phyloP scores from a whole-genome alignment of 106 monocot genomes.

The Dendrobium officinale region DNA sequence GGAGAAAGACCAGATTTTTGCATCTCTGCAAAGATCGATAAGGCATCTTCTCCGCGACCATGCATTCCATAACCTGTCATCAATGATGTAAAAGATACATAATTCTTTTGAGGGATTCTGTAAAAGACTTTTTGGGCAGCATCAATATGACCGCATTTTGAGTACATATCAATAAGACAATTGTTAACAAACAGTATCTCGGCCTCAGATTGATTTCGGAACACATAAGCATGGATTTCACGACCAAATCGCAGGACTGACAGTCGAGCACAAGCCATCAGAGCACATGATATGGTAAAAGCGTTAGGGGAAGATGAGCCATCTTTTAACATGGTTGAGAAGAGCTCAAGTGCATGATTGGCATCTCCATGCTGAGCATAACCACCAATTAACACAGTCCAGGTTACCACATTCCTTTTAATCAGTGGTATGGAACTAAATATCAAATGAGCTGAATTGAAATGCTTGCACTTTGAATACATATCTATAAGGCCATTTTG shows the following conservation, averaged over 20 bases:
- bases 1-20: constrained; percentile 34
- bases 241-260: constrained; percentile 47
- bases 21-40: constrained; percentile 57
- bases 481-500: constrained; percentile 75
- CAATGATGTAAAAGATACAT: constrained; percentile 75
- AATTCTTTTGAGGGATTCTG: constrained; percentile 42
- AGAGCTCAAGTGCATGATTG: constrained; percentile 49
- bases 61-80: constrained; percentile 81
- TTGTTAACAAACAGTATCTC: constrained; percentile 44
- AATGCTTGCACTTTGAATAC: constrained; percentile 73
- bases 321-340: constrained; percentile 46
- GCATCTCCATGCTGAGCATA: constrained; percentile 89
- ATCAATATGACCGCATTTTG: constrained; percentile 70
- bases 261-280: constrained; percentile 65
- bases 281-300: constrained; percentile 65
- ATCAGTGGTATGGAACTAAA: constrained; percentile 34
- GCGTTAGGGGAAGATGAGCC: constrained; percentile 36
- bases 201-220: constrained; percentile 28
- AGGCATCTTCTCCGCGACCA: constrained; percentile 47
- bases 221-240: constrained; percentile 62
- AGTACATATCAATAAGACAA: constrained; percentile 81
- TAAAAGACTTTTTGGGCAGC: constrained; percentile 46
- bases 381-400: constrained; percentile 90
- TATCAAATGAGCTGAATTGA: constrained; percentile 32
- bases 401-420: constrained; percentile 65